These are phyloP conservation scores for Diaporthe velutina DNA, from an alignment of 2,329 filamentous ascomycete genomes.

Conservation along the genomic window DNA sequence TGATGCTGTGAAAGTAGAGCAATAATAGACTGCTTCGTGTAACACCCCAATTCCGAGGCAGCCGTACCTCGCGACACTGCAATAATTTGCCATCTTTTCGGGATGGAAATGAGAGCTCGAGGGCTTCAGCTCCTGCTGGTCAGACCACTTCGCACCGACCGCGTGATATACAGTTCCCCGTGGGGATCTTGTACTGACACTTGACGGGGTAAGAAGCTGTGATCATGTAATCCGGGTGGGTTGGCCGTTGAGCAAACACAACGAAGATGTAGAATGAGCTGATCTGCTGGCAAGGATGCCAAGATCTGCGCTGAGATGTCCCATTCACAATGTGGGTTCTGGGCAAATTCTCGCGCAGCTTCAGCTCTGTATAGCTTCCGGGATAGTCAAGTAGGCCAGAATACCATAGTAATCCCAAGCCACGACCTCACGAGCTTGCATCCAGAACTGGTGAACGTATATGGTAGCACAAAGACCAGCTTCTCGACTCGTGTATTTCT, in stretches of 20 bases:
- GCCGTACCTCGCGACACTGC: neutral
- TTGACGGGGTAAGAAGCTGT: neutral
- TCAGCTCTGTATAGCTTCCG: neutral
- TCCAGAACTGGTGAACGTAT: neutral
- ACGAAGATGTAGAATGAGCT: conserved; percentile 6
- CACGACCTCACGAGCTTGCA: neutral
- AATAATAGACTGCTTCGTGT: neutral
- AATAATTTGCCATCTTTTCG: neutral
- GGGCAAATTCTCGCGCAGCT: conserved; percentile 19
- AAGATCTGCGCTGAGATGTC: conserved; percentile 19
- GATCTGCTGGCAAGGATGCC: conserved; percentile 25
- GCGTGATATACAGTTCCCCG: conserved; percentile 6
- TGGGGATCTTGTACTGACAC: conserved; percentile 2
- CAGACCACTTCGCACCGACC: neutral
- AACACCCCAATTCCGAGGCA: neutral
- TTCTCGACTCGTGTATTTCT: neutral
- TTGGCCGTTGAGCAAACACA: neutral
- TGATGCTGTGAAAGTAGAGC: neutral
- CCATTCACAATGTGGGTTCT: conserved; percentile 17
- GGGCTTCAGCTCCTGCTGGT: neutral
- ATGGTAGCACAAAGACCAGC: neutral
- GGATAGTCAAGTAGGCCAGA: neutral
- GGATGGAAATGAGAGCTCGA: neutral
- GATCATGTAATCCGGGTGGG: neutral
- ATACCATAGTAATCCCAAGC: neutral